A percentile compares a stretch with the other conserved stretches of the same genome.
phyloP scores from a whole-genome alignment of 148 eudicot species.

The Rhododendron henanense region DNA sequence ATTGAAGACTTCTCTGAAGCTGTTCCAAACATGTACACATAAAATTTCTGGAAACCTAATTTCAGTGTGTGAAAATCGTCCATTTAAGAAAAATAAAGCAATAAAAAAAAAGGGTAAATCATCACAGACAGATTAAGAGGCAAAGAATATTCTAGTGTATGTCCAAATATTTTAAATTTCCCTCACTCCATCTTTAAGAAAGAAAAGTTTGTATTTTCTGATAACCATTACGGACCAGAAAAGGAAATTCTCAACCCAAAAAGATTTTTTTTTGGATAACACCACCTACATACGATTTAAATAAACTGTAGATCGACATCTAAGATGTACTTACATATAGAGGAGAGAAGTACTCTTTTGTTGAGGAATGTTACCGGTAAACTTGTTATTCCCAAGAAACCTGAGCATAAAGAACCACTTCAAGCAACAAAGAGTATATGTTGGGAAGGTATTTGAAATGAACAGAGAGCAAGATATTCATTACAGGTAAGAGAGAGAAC shows the following conservation, averaged over 20 bases:
- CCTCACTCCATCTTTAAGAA: not conserved
- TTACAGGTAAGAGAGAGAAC: constrained; percentile 63
- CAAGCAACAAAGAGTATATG: not conserved
- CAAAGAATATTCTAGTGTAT: not conserved
- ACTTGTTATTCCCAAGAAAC: constrained; percentile 78
- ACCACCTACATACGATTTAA: not conserved
- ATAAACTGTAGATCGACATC: not conserved
- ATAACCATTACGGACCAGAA: not conserved
- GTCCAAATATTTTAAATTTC: not conserved
- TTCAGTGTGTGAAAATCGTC: not conserved
- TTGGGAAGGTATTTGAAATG: not conserved
- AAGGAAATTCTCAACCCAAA: not conserved
- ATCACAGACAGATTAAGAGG: not conserved
- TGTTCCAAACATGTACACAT: too few species aligned
- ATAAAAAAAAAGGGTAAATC: not conserved
- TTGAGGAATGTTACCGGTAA: constrained; percentile 59
- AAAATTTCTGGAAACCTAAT: not conserved
- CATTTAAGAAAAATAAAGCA: not conserved
- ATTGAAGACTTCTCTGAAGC: too few species aligned
- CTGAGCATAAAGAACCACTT: constrained; percentile 33
- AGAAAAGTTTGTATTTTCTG: not conserved
- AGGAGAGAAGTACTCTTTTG: constrained; percentile 48
- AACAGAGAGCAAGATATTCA: not conserved
- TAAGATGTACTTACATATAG: constrained; percentile 54
- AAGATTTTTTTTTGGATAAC: not conserved